These are phyloP conservation scores for Microascus cirrosus DNA, from an alignment of 2,329 filamentous ascomycete species.

Conservation along the genomic window DNA sequence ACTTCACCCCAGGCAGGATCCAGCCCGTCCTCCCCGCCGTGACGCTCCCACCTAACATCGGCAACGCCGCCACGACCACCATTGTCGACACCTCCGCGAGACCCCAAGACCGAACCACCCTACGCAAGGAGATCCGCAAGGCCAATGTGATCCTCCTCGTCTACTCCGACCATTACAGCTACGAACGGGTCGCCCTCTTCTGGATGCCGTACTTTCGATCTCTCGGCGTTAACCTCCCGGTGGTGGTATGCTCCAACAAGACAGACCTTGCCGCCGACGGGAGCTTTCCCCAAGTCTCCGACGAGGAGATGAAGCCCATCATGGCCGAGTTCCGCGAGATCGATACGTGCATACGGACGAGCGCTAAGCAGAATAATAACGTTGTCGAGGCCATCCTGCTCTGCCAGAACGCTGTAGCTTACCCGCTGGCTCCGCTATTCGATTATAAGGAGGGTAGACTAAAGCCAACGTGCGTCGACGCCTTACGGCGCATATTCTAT, in stretches of 20 bases:
- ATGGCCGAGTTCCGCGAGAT: constrained; percentile 99
- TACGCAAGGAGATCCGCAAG: constrained; percentile 91
- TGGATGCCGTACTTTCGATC: constrained; percentile 99
- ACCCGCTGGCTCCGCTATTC: constrained; percentile 91
- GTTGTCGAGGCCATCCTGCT: constrained; percentile 96
- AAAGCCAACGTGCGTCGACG: constrained; percentile 81
- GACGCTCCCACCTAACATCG: constrained; percentile 84
- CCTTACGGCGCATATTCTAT: constrained; percentile 85
- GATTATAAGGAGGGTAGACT: constrained; percentile 86
- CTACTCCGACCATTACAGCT: constrained; percentile 98
- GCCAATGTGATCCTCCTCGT: constrained; percentile 95
- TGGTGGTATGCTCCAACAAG: constrained; percentile 95
- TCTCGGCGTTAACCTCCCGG: constrained; percentile 94
- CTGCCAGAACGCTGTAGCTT: constrained; percentile 95
- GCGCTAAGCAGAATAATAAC: constrained; percentile 82
- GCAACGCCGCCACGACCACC: constrained; percentile 81
- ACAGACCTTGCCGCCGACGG: constrained; percentile 72
- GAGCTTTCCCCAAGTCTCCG: constrained; percentile 72
- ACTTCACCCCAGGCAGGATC: constrained; percentile 92
- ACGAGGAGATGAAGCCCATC: constrained; percentile 95
- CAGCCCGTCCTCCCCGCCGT: constrained; percentile 90
- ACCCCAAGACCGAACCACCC: constrained; percentile 79
- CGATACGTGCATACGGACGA: constrained; percentile 92
- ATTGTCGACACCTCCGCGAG: constrained; percentile 96
- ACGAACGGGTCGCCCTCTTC: constrained; percentile 90